Percentiles rank a stretch among this genome's conserved stretches.
Evolutionary conservation across 495 filamentous ascomycete genomes (phyloP).

Genomic region (Geopyxis carbonaria): DNA sequence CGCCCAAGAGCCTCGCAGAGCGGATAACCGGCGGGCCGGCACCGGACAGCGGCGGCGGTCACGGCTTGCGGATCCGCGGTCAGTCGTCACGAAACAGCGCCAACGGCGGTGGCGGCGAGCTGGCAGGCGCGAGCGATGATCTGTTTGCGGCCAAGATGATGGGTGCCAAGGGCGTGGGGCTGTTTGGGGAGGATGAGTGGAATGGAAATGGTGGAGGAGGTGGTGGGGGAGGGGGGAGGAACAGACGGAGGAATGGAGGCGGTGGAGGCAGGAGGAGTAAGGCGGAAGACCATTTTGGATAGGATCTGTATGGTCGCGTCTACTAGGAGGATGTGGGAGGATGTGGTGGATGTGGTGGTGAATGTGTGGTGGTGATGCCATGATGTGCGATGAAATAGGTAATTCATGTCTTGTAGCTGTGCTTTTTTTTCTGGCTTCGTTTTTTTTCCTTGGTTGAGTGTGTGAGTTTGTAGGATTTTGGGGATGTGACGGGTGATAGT

Average conservation of each 20-base stretch:
- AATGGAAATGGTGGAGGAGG: slow-evolving; percentile 5
- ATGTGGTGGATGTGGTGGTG: too few species aligned
- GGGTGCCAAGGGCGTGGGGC: slow-evolving; percentile 17
- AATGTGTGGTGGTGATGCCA: too few species aligned
- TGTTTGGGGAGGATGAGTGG: slow-evolving; percentile 10
- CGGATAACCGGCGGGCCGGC: slow-evolving; percentile 7
- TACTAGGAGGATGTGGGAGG: too few species aligned
- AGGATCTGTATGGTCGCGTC: too few species aligned
- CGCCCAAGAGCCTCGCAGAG: slow-evolving; percentile 11
- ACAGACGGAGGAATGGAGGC: slow-evolving; percentile 8
- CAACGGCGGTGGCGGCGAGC: slow-evolving; percentile 11
- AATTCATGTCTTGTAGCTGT: too few species aligned
- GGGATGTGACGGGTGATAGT: too few species aligned
- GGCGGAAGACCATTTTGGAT: too few species aligned
- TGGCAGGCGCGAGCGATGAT: slow-evolving; percentile 9
- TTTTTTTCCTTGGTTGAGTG: too few species aligned
- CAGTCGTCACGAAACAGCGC: too few species aligned
- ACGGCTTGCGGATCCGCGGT: slow-evolving; percentile 13
- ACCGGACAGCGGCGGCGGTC: neutral
- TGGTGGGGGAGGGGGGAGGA: slow-evolving; percentile 18
- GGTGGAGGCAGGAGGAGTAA: slow-evolving; percentile 1
- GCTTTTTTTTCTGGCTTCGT: too few species aligned
- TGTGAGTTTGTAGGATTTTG: too few species aligned
- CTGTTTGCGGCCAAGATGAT: slow-evolving; percentile 23
- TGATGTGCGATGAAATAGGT: too few species aligned